Evolutionary conservation across 83 land plant species (phyloP), one percentile per base, ranked within the genome.

Genomic region (Picea engelmannii): DNA sequence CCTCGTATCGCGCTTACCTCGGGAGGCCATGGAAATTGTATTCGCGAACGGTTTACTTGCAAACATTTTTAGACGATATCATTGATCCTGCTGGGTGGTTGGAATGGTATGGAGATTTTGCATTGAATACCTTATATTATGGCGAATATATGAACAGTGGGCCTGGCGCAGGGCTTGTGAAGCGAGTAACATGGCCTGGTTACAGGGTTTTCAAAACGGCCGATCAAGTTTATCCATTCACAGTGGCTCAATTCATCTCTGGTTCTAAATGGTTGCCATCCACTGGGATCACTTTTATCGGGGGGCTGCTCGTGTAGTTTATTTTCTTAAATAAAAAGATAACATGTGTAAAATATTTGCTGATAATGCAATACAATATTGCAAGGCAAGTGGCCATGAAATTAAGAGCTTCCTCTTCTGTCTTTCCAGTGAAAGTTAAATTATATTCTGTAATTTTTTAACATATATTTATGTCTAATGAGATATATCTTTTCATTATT

Each of bases 11-110:
- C 8, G 27, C 79, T 16, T 78, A 78, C 23, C 63, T 78, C 4
- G 79, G 79, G 2, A 25, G 79, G 79, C 79, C 79, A 4, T 78
- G 79, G 79, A 78, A 78, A 59, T 5, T 27, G 38, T 78, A 58
- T 20, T 24, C 79, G 11, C 79, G 79, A 2, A 18, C 21, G 1
- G 79, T 78, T 2, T 78, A 59, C 63, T 13, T 78, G 79, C 79
- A 78, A 60, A 58, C 79, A 0, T 78, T 58, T 31, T 2, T 78
- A 13, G 79, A 78, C 42, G 79, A 60, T 58, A 11, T 78, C 0
- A 59, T 78, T 10, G 2, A 27, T 18, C 64, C 79, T 3, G 63
- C 40, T 0, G 79, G 79, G 0, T 78, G 79, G 79, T 18, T 78
- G 21, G 79, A 78, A 20, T 78, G 79, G 79, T 6, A 10, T 0